Percentiles rank a stretch among this genome's conserved stretches.
Conservation (phyloP, 139 green algal species). For the Coelastrella sp. region DNA sequence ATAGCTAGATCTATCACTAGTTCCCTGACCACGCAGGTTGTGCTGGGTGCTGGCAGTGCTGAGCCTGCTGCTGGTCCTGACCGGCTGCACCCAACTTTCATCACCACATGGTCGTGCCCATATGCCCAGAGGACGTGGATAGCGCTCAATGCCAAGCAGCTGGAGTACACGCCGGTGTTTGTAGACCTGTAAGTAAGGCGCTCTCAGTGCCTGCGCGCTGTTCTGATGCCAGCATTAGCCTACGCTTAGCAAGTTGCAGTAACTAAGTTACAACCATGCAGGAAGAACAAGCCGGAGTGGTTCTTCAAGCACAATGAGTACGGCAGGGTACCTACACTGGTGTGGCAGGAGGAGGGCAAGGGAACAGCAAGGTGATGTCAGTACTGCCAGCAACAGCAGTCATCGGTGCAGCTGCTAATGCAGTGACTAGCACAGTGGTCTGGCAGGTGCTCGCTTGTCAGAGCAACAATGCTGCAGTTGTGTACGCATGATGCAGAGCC, state of each 20-base stretch:
- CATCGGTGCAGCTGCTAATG: neutral
- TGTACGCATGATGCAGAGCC: too few species aligned
- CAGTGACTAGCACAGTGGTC: neutral
- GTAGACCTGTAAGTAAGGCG: constrained; percentile 39
- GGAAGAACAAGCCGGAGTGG: constrained; percentile 42
- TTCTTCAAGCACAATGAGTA: constrained; percentile 47
- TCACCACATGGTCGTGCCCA: constrained; percentile 34
- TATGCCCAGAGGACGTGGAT: constrained; percentile 42
- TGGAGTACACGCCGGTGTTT: constrained; percentile 32
- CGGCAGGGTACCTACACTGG: constrained; percentile 29
- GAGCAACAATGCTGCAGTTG: too few species aligned
- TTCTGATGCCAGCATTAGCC: too few species aligned
- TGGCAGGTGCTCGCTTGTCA: neutral
- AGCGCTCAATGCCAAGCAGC: constrained; percentile 24
- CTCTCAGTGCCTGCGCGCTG: neutral
- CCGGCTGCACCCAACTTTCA: constrained; percentile 30
- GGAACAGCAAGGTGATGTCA: neutral
- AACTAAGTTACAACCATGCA: neutral
- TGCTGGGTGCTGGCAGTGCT: constrained; percentile 12
- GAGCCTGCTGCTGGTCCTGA: constrained; percentile 21
- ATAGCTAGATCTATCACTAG: neutral
- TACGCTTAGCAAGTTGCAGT: too few species aligned
- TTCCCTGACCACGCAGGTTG: neutral
- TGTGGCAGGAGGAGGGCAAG: constrained; percentile 14
- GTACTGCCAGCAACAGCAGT: neutral